phyloP scores from a whole-genome alignment of 768 basidiomycete species.

The Kondoa malvinella region DNA sequence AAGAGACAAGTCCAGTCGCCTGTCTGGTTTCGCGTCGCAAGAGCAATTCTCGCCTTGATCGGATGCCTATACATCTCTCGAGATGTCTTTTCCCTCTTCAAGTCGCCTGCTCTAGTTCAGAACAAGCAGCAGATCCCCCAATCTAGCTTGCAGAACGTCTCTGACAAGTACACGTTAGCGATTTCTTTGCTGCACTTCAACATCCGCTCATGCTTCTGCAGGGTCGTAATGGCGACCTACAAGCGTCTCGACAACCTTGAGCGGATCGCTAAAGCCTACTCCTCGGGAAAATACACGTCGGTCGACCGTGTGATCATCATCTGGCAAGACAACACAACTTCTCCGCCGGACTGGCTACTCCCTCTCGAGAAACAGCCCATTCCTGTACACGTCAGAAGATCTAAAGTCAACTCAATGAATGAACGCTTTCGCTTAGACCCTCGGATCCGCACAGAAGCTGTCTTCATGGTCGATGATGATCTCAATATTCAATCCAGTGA shows the following conservation, averaged over 20 bases:
- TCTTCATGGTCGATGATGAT: conserved; percentile 26
- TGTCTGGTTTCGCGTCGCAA: background rate
- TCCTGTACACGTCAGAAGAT: conserved; percentile 14
- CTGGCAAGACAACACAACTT: conserved; percentile 20
- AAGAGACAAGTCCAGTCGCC: background rate
- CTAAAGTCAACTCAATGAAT: conserved; percentile 22
- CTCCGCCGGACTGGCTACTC: conserved; percentile 10
- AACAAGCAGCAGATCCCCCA: background rate
- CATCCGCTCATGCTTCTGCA: background rate
- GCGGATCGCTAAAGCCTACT: conserved; percentile 17
- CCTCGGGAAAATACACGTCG: conserved; percentile 17
- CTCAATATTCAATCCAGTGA: conserved; percentile 15
- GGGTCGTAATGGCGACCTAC: conserved; percentile 22
- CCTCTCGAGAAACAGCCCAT: conserved; percentile 16
- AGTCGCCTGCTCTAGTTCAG: background rate
- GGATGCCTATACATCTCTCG: background rate
- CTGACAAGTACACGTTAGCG: background rate
- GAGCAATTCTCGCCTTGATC: background rate
- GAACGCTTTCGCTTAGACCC: conserved; percentile 19
- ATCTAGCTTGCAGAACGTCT: background rate
- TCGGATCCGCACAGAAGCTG: conserved; percentile 15
- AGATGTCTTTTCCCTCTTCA: background rate
- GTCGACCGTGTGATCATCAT: conserved; percentile 20
- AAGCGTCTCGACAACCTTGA: conserved; percentile 18
- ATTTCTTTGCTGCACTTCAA: background rate